Conservation (phyloP, 805 yeast species). For the Grigorovia transvaalensis region DNA sequence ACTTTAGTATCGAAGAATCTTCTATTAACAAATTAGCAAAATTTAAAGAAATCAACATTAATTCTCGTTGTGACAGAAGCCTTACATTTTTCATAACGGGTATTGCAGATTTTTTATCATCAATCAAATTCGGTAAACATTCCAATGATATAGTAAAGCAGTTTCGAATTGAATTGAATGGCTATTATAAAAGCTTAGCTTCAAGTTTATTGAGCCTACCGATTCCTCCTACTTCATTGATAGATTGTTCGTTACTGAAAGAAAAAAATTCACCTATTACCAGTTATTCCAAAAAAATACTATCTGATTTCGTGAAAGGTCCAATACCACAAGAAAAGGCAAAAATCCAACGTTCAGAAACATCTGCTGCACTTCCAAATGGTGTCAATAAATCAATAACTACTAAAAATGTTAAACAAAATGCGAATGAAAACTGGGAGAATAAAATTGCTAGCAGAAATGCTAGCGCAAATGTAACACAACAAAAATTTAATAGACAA, state of each 20-base stretch:
- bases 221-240: constrained; percentile 9
- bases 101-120: constrained; percentile 8
- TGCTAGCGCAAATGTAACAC: background rate
- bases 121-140: constrained; percentile 15
- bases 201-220: background rate
- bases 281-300: background rate
- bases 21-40: constrained; percentile 2
- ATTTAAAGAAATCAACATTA: constrained; percentile 12
- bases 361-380: too few species aligned
- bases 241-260: constrained; percentile 9
- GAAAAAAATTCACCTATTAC: constrained; percentile 9
- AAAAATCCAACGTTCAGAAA: background rate
- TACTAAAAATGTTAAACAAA: background rate
- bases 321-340: background rate
- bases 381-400: too few species aligned
- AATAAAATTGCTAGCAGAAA: background rate
- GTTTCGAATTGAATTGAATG: constrained; percentile 6
- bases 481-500: background rate
- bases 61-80: constrained; percentile 1
- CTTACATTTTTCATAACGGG: constrained; percentile 11
- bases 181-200: background rate
- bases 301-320: background rate
- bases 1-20: constrained; percentile 4
- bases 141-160: constrained; percentile 1
- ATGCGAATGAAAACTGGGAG: background rate